Evolutionary conservation across 176 grass and related monocot species (phyloP), one percentile per base, ranked within the genome.

Genomic region (Phoenix dactylifera): DNA sequence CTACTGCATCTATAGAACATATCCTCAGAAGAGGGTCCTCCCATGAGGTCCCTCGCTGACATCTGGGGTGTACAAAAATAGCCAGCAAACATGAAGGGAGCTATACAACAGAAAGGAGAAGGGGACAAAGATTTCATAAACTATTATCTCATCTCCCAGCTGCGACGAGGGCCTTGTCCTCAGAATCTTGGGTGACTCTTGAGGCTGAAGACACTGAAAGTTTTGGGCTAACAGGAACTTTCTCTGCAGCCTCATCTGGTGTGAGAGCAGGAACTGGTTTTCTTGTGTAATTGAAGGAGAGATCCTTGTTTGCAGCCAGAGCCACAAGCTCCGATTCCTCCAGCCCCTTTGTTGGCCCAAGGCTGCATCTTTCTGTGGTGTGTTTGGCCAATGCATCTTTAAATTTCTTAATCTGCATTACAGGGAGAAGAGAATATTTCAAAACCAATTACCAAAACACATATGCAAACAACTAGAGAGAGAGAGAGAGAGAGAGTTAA

Each of bases 381-480:
- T 98, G 93, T 76, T 98, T 98, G 22, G 88, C 84, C 76, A 98
- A 86, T 2, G 84, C 82, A 65, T 98, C 88, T 58, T 55, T 92
- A 39, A 98, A 98, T 66, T 92, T 98, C 71, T 98, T 92, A 55
- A 98, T 98, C 93, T 98, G 84, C 74, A 86, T 16, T 35, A 2
- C 3, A 18, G 24, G 18, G 16, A 26, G 15, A 44, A 44, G 35
- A 44, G 35, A 44, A 44, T 44, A 44, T 44, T 44, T 44, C 35
- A 44, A 44, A 44, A 44, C 6, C 35, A 12, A 44, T 12, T 2
- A 44, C 35, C 35, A 44, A 44, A 44, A 44, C 35, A 44, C 35
- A 44, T 3, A 14, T 44, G 7, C 3, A 44, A 44, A 44, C 10
- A 44, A 44, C 35, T 14, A 10, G 7, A 44, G 29, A 32, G 29